phyloP scores from a whole-genome alignment of 169 alveolate species.

The Plasmodium yoelii region DNA sequence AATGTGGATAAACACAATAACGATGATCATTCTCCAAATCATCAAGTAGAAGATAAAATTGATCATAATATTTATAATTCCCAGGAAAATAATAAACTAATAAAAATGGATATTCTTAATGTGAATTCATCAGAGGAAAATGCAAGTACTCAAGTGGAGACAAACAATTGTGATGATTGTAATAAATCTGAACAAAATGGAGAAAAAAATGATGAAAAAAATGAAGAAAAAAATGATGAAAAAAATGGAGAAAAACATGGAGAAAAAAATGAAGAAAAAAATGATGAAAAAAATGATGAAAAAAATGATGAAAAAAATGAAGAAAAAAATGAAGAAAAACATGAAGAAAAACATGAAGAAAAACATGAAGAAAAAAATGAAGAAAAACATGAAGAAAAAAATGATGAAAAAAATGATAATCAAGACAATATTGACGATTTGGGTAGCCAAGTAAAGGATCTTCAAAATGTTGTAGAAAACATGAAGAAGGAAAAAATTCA shows the following conservation, averaged over 20 bases:
- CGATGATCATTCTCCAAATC: no score
- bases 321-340: neutral
- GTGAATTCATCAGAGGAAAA: no score
- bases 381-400: neutral
- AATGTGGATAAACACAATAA: no score
- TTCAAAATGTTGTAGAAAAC: conserved; percentile 28
- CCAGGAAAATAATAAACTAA: neutral
- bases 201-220: no score
- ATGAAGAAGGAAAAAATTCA: conserved; percentile 69
- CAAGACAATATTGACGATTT: neutral
- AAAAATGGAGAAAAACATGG: no score
- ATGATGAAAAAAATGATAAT: neutral
- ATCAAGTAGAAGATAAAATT: no score
- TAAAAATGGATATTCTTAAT: neutral
- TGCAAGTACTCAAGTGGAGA: no score
- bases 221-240: neutral
- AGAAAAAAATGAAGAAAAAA: neutral
- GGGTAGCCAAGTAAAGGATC: conserved; percentile 8
- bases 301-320: neutral
- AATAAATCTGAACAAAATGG: neutral
- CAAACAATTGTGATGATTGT: neutral
- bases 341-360: neutral
- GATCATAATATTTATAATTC: neutral
- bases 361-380: neutral
- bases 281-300: neutral